Base-by-base conservation (phyloP, 768 basidiomycete genomes). In the Lactarius sp. region DNA sequence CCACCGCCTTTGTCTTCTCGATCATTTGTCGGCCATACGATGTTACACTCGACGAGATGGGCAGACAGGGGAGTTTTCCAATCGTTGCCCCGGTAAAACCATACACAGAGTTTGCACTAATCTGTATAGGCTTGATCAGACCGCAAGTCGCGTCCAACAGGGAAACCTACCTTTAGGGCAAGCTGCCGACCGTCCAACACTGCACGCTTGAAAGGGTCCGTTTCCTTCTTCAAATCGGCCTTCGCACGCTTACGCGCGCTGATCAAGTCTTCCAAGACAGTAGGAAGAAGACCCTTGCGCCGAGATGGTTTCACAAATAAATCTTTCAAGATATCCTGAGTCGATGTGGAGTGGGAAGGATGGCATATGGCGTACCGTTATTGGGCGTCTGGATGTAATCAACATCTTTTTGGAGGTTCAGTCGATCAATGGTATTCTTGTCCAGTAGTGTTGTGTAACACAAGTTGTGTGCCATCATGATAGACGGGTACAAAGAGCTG, bases 381-480 rank as follows among this genome's bases (percentile, higher is more conserved):
- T 98, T 98, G 0, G 97, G 97, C 1, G 97, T 98, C 70, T 90
- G 85, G 60, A 92, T 87, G 71, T 97, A 99, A 74, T 99, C 96
- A 7, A 86, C 80, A 66, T 91, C 93, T 72, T 90, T 92, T 39
- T 84, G 83, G 20, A 98, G 80, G 8, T 80, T 76, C 14, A 98
- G 77, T 20, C 90, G 82, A 20, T 93, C 88, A 13, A 96, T 87
- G 0, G 88, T 89, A 6, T 62, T 50, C 72, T 85, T 89, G 66
- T 97, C 92, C 42, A 98, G 74, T n/a, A 98, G 79, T 0, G 97
- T 98, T 0, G 97, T 98, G 72, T 98, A 99, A 74, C 97, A 99
- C 0, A 99, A 78, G 72, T 99, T 99, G 75, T 99, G 97, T 2
- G 96, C 97, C 95, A 98, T 98, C 97, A 99, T 99, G 76, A 99